Evolutionary conservation across 148 eudicot species (phyloP).

Genomic region (Rhododendron griersonianum): DNA sequence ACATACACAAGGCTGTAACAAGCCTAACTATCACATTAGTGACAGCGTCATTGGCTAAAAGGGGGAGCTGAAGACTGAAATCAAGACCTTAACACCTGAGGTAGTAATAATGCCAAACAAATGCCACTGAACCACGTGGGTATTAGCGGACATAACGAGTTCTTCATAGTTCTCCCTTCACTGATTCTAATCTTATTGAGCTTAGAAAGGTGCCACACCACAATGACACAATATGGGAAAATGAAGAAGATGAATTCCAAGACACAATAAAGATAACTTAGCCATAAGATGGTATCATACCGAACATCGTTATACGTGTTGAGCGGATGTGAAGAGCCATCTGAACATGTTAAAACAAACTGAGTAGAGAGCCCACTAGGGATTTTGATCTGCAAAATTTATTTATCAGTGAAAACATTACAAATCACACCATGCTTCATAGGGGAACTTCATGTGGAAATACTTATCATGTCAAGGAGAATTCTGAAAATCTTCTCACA

Average conservation of each 20-base stretch:
- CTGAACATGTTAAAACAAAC: constrained; percentile 67
- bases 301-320: constrained; percentile 67
- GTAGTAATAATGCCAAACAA: background rate
- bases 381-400: constrained; percentile 66
- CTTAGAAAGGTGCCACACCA: background rate
- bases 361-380: constrained; percentile 77
- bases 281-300: constrained; percentile 23
- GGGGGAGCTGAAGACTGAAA: background rate
- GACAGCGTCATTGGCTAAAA: background rate
- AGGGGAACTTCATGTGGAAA: background rate
- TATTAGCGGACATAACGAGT: background rate
- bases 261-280: background rate
- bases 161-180: background rate
- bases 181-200: background rate
- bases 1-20: background rate
- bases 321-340: constrained; percentile 77
- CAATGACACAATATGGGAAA: background rate
- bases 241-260: background rate
- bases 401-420: background rate
- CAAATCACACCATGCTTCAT: background rate
- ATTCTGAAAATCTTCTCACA: background rate
- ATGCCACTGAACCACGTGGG: background rate
- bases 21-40: background rate
- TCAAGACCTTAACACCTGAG: background rate
- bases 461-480: background rate